phyloP scores from a whole-genome alignment of 192 early-diverging fungal genomes.

The Phycomyces nitens region DNA sequence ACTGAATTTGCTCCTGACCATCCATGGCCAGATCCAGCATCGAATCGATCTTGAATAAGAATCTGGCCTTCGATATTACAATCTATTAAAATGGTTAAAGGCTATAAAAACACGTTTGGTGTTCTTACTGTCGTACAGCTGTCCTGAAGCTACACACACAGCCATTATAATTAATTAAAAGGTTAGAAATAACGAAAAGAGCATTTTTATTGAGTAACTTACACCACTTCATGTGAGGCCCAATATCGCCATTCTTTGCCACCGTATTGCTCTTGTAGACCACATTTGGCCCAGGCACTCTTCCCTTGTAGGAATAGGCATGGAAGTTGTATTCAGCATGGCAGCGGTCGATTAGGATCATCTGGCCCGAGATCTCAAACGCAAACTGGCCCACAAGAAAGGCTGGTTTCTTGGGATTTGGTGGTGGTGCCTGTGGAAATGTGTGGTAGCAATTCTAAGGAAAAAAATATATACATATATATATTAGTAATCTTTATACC shows the following conservation, averaged over 20 bases:
- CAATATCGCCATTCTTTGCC: slow-evolving; percentile 33
- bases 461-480: slow-evolving; percentile 4
- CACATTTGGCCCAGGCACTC: slow-evolving; percentile 46
- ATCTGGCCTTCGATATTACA: slow-evolving; percentile 38
- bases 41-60: slow-evolving; percentile 42
- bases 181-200: neutral
- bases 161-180: neutral
- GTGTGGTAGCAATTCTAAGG: slow-evolving; percentile 20
- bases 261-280: slow-evolving; percentile 24
- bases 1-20: slow-evolving; percentile 45
- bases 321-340: slow-evolving; percentile 43
- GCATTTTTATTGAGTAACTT: slow-evolving; percentile 14
- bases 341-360: slow-evolving; percentile 35
- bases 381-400: slow-evolving; percentile 42
- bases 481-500: too few relatives aligned
- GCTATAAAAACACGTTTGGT: neutral
- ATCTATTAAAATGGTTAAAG: slow-evolving; percentile 4
- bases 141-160: slow-evolving; percentile 23
- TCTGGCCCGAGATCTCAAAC: slow-evolving; percentile 46
- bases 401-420: neutral
- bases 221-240: slow-evolving; percentile 50
- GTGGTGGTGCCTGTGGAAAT: slow-evolving; percentile 9
- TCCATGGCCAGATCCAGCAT: slow-evolving; percentile 45
- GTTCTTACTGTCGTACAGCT: slow-evolving; percentile 31
- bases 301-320: slow-evolving; percentile 38